Evolutionary conservation across 2,329 filamentous ascomycete species (phyloP), one percentile per base, ranked within the genome.

Genomic region (Aspergillus novoparasiticus): DNA sequence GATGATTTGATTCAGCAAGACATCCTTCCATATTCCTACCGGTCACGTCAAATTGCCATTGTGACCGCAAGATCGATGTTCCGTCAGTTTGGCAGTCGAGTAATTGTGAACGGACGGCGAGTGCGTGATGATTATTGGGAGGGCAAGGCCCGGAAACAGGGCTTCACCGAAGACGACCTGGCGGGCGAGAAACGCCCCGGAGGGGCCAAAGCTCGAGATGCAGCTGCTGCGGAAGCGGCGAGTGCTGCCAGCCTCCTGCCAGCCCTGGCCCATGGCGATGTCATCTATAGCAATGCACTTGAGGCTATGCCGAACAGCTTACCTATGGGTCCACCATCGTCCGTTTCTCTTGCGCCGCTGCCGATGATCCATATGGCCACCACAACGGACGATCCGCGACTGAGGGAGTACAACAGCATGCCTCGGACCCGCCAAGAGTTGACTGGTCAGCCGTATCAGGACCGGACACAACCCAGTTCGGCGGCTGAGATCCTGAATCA

Each of bases 81-180:
- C 79, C 89, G 95, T 50, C 95, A 99, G 77, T 99, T 99, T 78
- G 95, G 95, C 56, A 97, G 94, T 78, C 87, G 95, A 66, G 90
- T 99, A 58, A 95, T 99, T 67, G 88, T 91, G 41, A 92, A 94
- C 72, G 95, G 95, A 39, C 87, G 94, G 66, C 86, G 95, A 62
- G 95, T 99, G 48, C 90, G 95, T 57, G 95, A 99, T 79, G 95
- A 99, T 76, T 99, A 99, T 79, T 99, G 95, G 95, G 95, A 98
- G 79, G 92, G 90, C 74, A 98, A 98, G 80, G 95, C 95, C 9
- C 87, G 91, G 55, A 99, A 98, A 80, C 95, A 99, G 79, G 95
- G 95, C 12, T 99, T 99, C 75, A 99, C 95, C 1, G 95, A 99
- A 77, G 93, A 96, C 66, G 95, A 99, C 78, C 85, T 94, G 57